These are phyloP conservation scores for Boletus reticulatus DNA, from an alignment of 768 basidiomycete genomes.

Conservation along the genomic window DNA sequence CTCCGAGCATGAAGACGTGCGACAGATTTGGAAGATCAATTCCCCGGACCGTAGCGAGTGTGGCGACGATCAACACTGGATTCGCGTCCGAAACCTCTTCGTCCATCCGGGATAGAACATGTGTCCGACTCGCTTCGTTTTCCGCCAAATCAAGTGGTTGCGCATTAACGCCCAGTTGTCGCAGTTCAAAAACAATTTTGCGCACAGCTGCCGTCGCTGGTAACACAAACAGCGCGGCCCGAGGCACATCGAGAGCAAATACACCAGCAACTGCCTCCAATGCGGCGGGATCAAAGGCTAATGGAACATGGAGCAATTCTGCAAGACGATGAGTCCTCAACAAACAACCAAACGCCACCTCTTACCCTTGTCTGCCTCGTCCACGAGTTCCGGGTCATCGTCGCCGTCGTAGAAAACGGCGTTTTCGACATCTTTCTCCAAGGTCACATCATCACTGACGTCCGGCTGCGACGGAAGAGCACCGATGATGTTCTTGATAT, in stretches of 20 bases:
- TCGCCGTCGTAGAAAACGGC: constrained; percentile 26
- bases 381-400: constrained; percentile 16
- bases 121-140: constrained; percentile 40
- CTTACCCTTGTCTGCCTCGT: constrained; percentile 23
- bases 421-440: not conserved
- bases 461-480: constrained; percentile 29
- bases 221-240: constrained; percentile 63
- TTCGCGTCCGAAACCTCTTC: constrained; percentile 38
- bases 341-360: not conserved
- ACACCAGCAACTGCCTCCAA: constrained; percentile 68
- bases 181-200: constrained; percentile 63
- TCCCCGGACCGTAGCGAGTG: constrained; percentile 68
- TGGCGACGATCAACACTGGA: constrained; percentile 66
- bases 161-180: constrained; percentile 64
- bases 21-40: constrained; percentile 68
- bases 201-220: constrained; percentile 60
- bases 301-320: constrained; percentile 47
- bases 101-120: constrained; percentile 38
- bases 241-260: constrained; percentile 73
- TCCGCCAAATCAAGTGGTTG: constrained; percentile 53
- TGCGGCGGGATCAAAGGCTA: constrained; percentile 52
- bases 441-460: not conserved
- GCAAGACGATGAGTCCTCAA: constrained; percentile 9
- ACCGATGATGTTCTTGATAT: constrained; percentile 53
- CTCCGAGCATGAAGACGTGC: constrained; percentile 73